Percentiles rank a stretch among this genome's conserved stretches.
Conservation (phyloP, 495 filamentous ascomycete genomes). For the Talaromyces stipitatus region DNA sequence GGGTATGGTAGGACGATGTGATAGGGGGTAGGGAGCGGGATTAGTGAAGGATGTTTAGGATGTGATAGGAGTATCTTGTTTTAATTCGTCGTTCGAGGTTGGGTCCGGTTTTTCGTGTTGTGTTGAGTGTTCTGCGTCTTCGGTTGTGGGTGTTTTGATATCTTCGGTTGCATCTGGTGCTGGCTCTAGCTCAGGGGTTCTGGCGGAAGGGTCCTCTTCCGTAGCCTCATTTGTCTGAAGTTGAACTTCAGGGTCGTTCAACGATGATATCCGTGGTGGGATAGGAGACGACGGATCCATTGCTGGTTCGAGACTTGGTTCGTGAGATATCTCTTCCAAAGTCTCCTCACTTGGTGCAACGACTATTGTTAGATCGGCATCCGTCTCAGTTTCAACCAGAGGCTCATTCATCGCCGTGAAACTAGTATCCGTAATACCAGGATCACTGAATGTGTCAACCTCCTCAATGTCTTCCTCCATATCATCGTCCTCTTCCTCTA, state of each 20-base stretch:
- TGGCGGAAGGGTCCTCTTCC: constrained; percentile 6
- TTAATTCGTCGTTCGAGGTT: not conserved
- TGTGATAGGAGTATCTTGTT: not conserved
- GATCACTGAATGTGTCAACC: constrained; percentile 58
- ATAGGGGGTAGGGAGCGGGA: not conserved
- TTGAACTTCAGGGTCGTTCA: not conserved
- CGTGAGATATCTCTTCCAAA: constrained; percentile 13
- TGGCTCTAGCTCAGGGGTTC: not conserved
- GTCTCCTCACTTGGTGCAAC: not conserved
- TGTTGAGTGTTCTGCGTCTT: too few species aligned
- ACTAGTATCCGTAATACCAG: constrained; percentile 46
- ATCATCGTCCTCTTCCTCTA: constrained; percentile 81
- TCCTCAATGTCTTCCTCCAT: constrained; percentile 63
- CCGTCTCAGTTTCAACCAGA: constrained; percentile 13
- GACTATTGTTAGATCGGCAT: constrained; percentile 3
- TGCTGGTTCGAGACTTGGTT: constrained; percentile 26
- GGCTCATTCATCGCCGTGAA: constrained; percentile 33
- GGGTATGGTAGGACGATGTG: too few species aligned
- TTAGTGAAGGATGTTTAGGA: not conserved
- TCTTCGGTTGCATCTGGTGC: not conserved
- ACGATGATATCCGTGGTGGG: constrained; percentile 7
- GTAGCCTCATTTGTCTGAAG: not conserved
- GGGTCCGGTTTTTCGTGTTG: too few species aligned
- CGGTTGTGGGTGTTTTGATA: not conserved
- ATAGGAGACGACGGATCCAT: constrained; percentile 24